Percentiles rank a stretch among this genome's conserved stretches.
phyloP scores from a whole-genome alignment of 2,329 filamentous ascomycete genomes.

The Beauveria sp. region DNA sequence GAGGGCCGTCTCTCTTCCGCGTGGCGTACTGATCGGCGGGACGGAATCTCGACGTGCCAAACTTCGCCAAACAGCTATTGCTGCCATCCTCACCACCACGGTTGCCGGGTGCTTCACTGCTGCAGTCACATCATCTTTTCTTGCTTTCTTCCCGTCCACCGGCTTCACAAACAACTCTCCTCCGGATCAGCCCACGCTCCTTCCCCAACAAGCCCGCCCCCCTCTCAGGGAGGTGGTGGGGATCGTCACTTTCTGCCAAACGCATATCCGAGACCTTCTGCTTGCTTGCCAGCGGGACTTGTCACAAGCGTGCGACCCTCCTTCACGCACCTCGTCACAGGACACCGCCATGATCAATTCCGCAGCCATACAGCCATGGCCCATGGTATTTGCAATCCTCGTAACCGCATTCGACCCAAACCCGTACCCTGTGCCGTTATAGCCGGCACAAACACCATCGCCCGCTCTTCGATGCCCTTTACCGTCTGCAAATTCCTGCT shows the following conservation, averaged over 20 bases:
- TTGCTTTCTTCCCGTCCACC: too few relatives aligned
- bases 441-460: background rate
- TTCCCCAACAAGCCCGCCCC: background rate
- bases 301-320: constrained; percentile 4
- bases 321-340: constrained; percentile 1
- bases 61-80: background rate
- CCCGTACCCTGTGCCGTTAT: background rate
- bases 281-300: background rate
- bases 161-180: background rate
- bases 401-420: background rate
- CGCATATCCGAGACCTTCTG: constrained; percentile 3
- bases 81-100: background rate
- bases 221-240: background rate
- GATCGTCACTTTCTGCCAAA: background rate
- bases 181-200: background rate
- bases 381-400: background rate
- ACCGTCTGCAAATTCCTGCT: background rate
- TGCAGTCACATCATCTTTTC: background rate
- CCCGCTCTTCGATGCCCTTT: background rate
- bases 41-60: background rate
- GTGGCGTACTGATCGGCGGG: background rate
- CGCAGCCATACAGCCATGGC: background rate
- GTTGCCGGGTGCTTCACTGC: background rate
- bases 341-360: background rate
- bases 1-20: background rate